These are phyloP conservation scores for Sclerotiophoma versabilis DNA, from an alignment of 2,329 filamentous ascomycete species.

Conservation along the genomic window DNA sequence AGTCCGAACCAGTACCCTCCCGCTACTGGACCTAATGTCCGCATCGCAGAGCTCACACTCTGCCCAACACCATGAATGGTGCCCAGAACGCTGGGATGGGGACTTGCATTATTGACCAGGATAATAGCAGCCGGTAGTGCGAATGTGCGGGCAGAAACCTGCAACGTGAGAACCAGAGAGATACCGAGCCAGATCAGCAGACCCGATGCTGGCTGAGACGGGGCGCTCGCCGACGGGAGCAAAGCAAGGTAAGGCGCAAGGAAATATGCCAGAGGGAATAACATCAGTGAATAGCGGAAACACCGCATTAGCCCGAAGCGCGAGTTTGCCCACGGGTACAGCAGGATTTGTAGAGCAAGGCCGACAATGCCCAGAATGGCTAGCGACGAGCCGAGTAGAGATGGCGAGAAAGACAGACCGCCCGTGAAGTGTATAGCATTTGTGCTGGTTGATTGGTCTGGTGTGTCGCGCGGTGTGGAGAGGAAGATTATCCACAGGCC, in stretches of 20 bases:
- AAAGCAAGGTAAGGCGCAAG: conserved; percentile 74
- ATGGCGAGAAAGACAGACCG: conserved; percentile 75
- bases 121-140: conserved; percentile 64
- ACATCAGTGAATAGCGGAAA: conserved; percentile 71
- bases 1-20: conserved; percentile 62
- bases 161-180: conserved; percentile 67
- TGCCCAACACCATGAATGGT: conserved; percentile 67
- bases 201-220: conserved; percentile 61
- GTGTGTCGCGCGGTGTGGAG: conserved; percentile 68
- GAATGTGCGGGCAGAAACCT: conserved; percentile 77
- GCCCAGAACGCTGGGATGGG: conserved; percentile 62
- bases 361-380: conserved; percentile 78
- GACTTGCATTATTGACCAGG: conserved; percentile 65
- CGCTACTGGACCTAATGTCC: conserved; percentile 64
- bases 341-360: conserved; percentile 73
- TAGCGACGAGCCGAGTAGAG: conserved; percentile 77
- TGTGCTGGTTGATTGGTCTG: conserved; percentile 25
- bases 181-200: conserved; percentile 70
- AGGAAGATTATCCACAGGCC: conserved; percentile 79
- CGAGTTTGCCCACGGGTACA: conserved; percentile 73
- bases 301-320: conserved; percentile 72
- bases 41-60: conserved; percentile 60
- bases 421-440: conserved; percentile 67
- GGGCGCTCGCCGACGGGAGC: conserved; percentile 62
- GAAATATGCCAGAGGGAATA: conserved; percentile 75